Conservation (phyloP, 352 stramenopile species). For the Globisporangium megalacanthum region DNA sequence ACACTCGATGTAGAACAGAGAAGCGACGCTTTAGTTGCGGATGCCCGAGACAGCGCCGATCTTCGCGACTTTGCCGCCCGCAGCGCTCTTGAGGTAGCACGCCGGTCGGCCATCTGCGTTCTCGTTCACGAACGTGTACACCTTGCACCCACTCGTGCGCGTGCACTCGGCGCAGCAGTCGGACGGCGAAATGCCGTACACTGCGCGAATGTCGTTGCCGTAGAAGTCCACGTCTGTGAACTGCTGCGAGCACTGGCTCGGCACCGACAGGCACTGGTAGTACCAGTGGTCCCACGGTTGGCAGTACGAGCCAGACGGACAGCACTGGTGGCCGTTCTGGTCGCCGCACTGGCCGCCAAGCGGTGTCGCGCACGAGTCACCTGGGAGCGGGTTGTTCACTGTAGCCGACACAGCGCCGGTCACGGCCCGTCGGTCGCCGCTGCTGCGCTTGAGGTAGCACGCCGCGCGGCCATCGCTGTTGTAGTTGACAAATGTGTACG, state of each 20-base stretch:
- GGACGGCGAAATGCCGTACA: conserved; percentile 21
- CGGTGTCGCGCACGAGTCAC: conserved; percentile 11
- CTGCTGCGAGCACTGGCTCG: conserved; percentile 2
- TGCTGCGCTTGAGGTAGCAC: conserved; percentile 28
- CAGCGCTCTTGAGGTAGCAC: conserved; percentile 28
- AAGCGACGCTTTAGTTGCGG: neutral
- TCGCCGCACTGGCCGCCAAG: conserved; percentile 16
- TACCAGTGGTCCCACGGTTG: conserved; percentile 21
- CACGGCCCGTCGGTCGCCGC: conserved; percentile 22
- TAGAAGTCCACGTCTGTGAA: conserved; percentile 16
- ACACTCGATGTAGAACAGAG: neutral
- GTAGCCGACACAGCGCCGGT: conserved; percentile 9
- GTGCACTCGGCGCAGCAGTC: conserved; percentile 43
- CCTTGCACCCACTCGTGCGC: conserved; percentile 34
- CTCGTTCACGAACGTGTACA: conserved; percentile 45
- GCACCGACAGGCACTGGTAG: conserved; percentile 5
- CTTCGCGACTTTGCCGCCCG: conserved; percentile 23
- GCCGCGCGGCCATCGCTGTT: conserved; percentile 12
- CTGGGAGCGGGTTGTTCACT: conserved; percentile 5
- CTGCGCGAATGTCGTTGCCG: conserved; percentile 11
- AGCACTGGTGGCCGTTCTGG: conserved; percentile 16
- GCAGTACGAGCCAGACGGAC: conserved; percentile 23
- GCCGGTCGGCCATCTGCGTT: conserved; percentile 11
- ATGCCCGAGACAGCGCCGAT: conserved; percentile 10
- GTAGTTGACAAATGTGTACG: conserved; percentile 46